phyloP scores from a whole-genome alignment of 345 rosid species.

The Gossypium anomalum region DNA sequence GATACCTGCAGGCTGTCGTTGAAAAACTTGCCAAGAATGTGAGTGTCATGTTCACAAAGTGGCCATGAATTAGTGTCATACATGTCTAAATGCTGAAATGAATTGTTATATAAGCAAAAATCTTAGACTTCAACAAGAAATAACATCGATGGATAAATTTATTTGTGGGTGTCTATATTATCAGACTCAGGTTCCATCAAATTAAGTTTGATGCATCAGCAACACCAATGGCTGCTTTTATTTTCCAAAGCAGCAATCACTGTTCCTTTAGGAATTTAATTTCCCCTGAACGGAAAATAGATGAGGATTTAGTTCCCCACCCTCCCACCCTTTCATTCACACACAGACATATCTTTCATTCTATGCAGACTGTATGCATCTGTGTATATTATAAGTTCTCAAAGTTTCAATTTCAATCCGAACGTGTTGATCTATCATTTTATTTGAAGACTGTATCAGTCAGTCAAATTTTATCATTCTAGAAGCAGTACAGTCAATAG shows the following conservation, averaged over 20 bases:
- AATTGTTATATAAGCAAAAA: not conserved
- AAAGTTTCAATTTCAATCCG: not conserved
- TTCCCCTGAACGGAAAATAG: not conserved
- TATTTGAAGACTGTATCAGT: not conserved
- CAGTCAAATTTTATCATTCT: not conserved
- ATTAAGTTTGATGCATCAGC: not conserved
- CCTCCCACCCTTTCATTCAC: no score
- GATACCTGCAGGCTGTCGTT: constrained; percentile 84
- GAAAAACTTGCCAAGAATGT: constrained; percentile 91
- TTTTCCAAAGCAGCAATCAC: not conserved
- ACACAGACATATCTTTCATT: not conserved
- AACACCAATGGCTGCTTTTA: not conserved
- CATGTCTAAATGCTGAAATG: not conserved
- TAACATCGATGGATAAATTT: not conserved
- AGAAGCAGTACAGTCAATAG: not conserved
- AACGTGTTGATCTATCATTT: not conserved
- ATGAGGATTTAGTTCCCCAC: not conserved
- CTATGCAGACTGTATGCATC: not conserved
- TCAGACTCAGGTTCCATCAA: not conserved
- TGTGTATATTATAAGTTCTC: not conserved
- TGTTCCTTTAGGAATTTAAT: not conserved
- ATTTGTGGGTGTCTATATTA: not conserved
- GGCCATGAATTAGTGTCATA: not conserved
- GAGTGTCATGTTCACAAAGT: constrained; percentile 27
- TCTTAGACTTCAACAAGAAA: not conserved